Evolutionary conservation across 2,329 filamentous ascomycete species (phyloP).

Genomic region (Raffaelea deltoideospora): DNA sequence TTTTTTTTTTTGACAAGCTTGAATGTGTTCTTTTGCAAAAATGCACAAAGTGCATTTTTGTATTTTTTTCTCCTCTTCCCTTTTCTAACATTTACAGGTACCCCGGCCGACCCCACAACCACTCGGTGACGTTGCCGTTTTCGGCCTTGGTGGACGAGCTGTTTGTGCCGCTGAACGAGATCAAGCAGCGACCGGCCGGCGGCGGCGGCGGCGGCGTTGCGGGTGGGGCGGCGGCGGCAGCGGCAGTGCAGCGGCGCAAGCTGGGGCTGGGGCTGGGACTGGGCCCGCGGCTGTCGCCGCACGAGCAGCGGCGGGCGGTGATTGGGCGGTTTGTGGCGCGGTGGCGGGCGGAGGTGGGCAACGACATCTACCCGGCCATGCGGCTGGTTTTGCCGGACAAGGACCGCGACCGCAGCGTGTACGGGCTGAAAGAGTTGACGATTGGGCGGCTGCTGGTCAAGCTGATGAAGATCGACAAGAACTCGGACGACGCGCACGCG

Average conservation of each 20-base stretch:
- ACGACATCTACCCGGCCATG: conserved; percentile 87
- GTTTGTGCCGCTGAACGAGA: conserved; percentile 68
- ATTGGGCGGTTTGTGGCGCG: conserved; percentile 73
- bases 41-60: too few species aligned
- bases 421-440: conserved; percentile 82
- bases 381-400: conserved; percentile 85
- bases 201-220: background rate
- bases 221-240: background rate
- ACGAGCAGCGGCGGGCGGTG: conserved; percentile 66
- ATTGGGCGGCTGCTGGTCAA: conserved; percentile 87
- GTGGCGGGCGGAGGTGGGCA: conserved; percentile 79
- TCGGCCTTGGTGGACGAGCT: conserved; percentile 61
- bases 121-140: conserved; percentile 66
- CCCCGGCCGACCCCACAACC: conserved; percentile 69
- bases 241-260: background rate
- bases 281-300: conserved; percentile 48
- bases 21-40: too few species aligned
- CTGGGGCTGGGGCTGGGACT: too few species aligned
- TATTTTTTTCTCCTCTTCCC: background rate
- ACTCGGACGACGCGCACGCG: conserved; percentile 75
- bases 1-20: too few species aligned
- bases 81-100: conserved; percentile 37
- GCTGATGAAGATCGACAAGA: conserved; percentile 78
- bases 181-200: conserved; percentile 58
- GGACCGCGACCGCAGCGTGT: conserved; percentile 82